phyloP scores from a whole-genome alignment of 1,139 yeast genomes.

The Candida sp. region DNA sequence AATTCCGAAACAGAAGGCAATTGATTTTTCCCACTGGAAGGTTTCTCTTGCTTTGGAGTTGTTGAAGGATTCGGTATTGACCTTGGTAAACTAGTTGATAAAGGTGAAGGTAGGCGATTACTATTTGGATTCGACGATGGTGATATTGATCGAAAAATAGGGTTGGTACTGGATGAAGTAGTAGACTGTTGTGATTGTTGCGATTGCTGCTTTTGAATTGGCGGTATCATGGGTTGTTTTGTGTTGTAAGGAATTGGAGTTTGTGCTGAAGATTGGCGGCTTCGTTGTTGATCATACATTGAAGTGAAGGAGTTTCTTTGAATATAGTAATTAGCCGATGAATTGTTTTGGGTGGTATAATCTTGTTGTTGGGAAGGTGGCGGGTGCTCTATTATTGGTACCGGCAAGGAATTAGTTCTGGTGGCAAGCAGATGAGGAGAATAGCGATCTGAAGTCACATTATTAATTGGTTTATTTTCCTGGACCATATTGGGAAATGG shows the following conservation, averaged over 20 bases:
- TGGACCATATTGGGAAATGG: conserved; percentile 6
- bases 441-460: background rate
- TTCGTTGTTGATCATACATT: conserved; percentile 11
- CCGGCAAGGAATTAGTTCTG: conserved; percentile 21
- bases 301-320: conserved; percentile 15
- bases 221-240: conserved; percentile 1
- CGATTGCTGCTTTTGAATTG: conserved; percentile 2
- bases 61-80: conserved; percentile 2
- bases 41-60: conserved; percentile 3
- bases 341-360: background rate
- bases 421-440: conserved; percentile 9
- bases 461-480: background rate
- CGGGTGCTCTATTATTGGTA: conserved; percentile 16
- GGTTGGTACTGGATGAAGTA: background rate
- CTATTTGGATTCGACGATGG: conserved; percentile 2
- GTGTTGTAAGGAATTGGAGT: background rate
- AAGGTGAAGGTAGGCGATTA: conserved; percentile 1
- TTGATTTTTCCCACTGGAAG: conserved; percentile 11
- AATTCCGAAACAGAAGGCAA: conserved; percentile 33
- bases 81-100: conserved; percentile 1
- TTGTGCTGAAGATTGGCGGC: background rate
- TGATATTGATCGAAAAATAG: background rate
- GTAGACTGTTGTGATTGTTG: background rate
- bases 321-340: conserved; percentile 5
- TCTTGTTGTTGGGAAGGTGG: conserved; percentile 7